These are phyloP conservation scores for Prunella vulgaris DNA, from an alignment of 257 asterid genomes.

Conservation along the genomic window DNA sequence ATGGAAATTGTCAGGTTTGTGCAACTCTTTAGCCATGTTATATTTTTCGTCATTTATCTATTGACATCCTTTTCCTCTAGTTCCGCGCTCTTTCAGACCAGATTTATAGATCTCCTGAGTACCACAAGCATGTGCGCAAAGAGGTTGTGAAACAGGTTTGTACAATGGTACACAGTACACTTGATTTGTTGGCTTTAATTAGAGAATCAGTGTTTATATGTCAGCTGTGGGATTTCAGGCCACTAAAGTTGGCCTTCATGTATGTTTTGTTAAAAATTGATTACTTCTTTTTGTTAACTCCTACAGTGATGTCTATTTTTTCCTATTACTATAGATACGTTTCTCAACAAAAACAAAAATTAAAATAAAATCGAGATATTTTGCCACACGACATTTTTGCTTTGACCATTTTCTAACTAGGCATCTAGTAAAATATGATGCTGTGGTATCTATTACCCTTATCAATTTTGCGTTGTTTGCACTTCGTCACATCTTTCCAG, in stretches of 20 bases:
- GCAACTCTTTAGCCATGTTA: slow-evolving; percentile 4
- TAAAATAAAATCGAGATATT: background rate
- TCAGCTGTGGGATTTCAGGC: background rate
- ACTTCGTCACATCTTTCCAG: background rate
- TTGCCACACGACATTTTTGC: background rate
- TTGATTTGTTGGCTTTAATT: background rate
- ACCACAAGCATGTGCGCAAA: slow-evolving; percentile 66
- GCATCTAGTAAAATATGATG: background rate
- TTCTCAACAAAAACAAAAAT: background rate
- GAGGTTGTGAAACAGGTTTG: slow-evolving; percentile 71
- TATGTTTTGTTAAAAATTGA: background rate
- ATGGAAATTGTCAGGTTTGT: slow-evolving; percentile 69
- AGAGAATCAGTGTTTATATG: background rate
- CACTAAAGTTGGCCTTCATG: background rate
- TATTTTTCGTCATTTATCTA: background rate
- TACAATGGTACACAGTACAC: background rate
- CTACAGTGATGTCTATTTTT: background rate
- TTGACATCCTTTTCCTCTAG: slow-evolving; percentile 29
- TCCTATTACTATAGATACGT: background rate
- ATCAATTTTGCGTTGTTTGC: background rate
- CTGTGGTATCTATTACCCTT: background rate
- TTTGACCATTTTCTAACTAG: background rate
- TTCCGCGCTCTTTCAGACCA: slow-evolving; percentile 80
- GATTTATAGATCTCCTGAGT: slow-evolving; percentile 55
- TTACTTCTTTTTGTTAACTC: background rate